Base-by-base conservation (phyloP, 2,329 filamentous ascomycete genomes). In the Hypoxylon sp. region DNA sequence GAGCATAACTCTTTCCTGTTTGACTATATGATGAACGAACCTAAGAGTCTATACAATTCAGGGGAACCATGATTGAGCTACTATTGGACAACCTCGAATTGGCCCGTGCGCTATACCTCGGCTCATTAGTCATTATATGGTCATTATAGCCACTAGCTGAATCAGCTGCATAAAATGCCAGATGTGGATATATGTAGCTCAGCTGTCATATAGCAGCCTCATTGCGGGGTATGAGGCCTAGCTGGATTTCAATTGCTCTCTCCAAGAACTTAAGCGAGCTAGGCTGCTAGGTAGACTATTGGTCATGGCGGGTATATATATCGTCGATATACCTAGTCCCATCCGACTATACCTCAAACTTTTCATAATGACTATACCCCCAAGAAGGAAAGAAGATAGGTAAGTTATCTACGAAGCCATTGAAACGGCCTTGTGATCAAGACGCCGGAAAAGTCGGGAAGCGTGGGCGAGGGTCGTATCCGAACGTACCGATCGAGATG, bases 161-260 rank as follows among this genome's bases (percentile, higher is more conserved):
- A 5, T 19, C 38, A 43, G 38, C 38, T 19, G 7, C n/a, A 43
- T 43, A 11, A 11, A 19, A 19, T 43, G 9, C 38, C 17, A 19
- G n/a, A 43, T 19, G 19, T n/a, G 11, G 1, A 46, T 6, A n/a
- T n/a, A n/a, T n/a, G n/a, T n/a, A 34, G 17, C 30, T 63, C 59
- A 58, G 51, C 57, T 65, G 51, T 45, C 13, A 5, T 46, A 43
- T 17, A 25, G 21, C 21, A 57, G 57, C 52, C 58, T 63, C 23
- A 66, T 49, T 63, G 63, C 53, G 63, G 63, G 63, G 63, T 59
- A 63, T 17, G 13, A 45, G 45, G 25, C 50, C 23, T 32, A 10
- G 32, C 11, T 45, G 17, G 48, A 19, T 30, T 36, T 52, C 5
- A 6, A 30, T 28, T 45, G 36, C n/a, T 45, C n/a, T n/a, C n/a